Conservation (phyloP, 352 stramenopile genomes). For the Globisporangium canariense region DNA sequence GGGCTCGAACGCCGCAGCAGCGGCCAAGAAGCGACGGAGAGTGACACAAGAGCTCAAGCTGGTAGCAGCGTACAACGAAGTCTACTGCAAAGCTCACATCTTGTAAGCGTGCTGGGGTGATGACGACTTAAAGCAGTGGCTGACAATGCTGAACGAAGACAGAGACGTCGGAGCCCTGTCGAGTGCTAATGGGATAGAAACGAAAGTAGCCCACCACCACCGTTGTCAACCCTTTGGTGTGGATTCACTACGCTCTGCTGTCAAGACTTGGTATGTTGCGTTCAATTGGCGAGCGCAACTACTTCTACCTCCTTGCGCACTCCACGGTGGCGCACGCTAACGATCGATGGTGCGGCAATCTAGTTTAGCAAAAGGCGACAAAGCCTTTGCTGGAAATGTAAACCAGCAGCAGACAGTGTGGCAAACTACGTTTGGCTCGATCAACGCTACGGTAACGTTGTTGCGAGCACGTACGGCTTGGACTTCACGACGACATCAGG, state of each 20-base stretch:
- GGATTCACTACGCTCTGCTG: neutral
- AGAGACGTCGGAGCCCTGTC: too few species aligned
- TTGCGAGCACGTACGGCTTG: too few species aligned
- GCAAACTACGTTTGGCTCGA: too few species aligned
- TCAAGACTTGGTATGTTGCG: neutral
- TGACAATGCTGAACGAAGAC: too few species aligned
- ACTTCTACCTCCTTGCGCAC: too few species aligned
- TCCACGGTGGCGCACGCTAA: neutral
- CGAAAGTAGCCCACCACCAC: neutral
- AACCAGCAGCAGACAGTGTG: neutral
- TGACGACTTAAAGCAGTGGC: neutral
- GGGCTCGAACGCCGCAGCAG: neutral
- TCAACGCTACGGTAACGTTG: too few species aligned
- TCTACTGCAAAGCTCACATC: conserved; percentile 2
- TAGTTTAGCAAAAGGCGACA: neutral
- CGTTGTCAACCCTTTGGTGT: neutral
- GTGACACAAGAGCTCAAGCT: neutral
- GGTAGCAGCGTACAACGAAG: neutral
- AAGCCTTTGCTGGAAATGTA: neutral
- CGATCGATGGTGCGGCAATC: neutral
- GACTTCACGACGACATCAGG: too few species aligned
- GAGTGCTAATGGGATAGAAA: neutral
- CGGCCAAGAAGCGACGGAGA: neutral
- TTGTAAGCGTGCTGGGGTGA: neutral
- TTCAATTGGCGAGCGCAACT: neutral